These are phyloP conservation scores for Aplosporella prunicola DNA, from an alignment of 2,329 filamentous ascomycete genomes.

Conservation along the genomic window DNA sequence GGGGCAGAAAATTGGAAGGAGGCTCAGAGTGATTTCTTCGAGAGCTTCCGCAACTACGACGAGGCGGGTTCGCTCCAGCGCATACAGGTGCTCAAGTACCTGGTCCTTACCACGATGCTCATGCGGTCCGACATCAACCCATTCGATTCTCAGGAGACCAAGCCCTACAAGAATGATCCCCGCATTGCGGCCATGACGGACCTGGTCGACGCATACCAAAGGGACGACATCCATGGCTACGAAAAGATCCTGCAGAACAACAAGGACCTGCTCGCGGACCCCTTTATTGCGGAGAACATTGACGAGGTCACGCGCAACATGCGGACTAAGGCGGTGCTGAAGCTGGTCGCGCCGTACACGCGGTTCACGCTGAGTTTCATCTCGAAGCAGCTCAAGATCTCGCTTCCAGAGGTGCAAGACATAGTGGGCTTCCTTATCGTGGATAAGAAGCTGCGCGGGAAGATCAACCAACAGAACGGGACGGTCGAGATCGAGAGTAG, in stretches of 20 bases:
- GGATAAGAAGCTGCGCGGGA: constrained; percentile 75
- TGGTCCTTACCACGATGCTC: constrained; percentile 93
- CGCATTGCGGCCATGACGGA: constrained; percentile 96
- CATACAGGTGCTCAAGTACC: constrained; percentile 94
- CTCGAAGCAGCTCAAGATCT: constrained; percentile 77
- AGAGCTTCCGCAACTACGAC: constrained; percentile 97
- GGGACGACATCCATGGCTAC: constrained; percentile 87
- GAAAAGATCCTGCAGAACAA: constrained; percentile 80
- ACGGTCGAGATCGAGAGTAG: constrained; percentile 70
- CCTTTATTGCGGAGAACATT: constrained; percentile 97
- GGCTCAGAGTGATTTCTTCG: constrained; percentile 95
- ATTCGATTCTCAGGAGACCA: constrained; percentile 97
- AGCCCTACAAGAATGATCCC: constrained; percentile 92
- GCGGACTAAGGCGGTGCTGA: constrained; percentile 89
- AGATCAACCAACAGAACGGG: constrained; percentile 81
- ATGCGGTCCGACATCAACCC: constrained; percentile 99
- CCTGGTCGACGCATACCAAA: constrained; percentile 90
- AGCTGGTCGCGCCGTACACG: constrained; percentile 89
- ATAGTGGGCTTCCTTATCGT: constrained; percentile 93
- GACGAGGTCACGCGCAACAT: constrained; percentile 98
- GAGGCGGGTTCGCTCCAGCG: constrained; percentile 93
- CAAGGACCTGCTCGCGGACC: constrained; percentile 78
- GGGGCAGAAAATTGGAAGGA: constrained; percentile 91
- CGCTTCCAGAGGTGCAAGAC: constrained; percentile 78
- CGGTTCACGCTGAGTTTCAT: constrained; percentile 84